Percentiles rank a stretch among this genome's conserved stretches.
phyloP scores from a whole-genome alignment of 2,329 filamentous ascomycete genomes.

The Aureobasidium lini region DNA sequence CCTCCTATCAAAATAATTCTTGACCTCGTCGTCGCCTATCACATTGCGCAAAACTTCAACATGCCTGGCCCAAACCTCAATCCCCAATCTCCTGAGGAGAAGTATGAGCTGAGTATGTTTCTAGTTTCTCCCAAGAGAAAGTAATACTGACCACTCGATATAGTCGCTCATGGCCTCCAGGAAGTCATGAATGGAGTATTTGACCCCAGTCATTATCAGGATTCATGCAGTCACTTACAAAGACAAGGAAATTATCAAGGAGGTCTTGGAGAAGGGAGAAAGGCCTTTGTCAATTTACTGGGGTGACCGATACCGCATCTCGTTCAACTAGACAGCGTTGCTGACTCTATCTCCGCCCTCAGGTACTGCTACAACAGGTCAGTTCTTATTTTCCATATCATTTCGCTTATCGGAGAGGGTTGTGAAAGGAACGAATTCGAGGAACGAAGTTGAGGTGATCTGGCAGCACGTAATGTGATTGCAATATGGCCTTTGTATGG shows the following conservation, averaged over 20 bases:
- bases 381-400: neutral
- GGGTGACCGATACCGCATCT: slow-evolving; percentile 25
- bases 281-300: slow-evolving; percentile 75
- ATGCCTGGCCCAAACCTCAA: neutral
- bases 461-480: too few species aligned
- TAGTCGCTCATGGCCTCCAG: slow-evolving; percentile 64
- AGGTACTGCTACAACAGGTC: slow-evolving; percentile 76
- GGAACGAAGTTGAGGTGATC: too few species aligned
- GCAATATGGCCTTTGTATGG: too few species aligned
- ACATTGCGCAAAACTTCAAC: neutral
- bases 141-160: neutral
- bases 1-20: too few species aligned
- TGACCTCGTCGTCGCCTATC: neutral
- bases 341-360: too few species aligned
- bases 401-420: too few species aligned
- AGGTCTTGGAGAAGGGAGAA: slow-evolving; percentile 60
- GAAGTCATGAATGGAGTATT: slow-evolving; percentile 60
- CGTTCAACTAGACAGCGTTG: too few species aligned
- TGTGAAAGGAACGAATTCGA: too few species aligned
- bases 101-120: slow-evolving; percentile 54
- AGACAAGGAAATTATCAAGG: slow-evolving; percentile 66
- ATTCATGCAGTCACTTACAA: too few species aligned
- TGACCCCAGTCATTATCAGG: too few species aligned
- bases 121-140: neutral
- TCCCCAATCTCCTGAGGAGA: slow-evolving; percentile 42